A percentile compares a stretch with the other conserved stretches of the same genome.
These are phyloP conservation scores for Physcomitrium patens DNA, from an alignment of 225 moss, liverwort and hornwort genomes.

Conservation along the genomic window DNA sequence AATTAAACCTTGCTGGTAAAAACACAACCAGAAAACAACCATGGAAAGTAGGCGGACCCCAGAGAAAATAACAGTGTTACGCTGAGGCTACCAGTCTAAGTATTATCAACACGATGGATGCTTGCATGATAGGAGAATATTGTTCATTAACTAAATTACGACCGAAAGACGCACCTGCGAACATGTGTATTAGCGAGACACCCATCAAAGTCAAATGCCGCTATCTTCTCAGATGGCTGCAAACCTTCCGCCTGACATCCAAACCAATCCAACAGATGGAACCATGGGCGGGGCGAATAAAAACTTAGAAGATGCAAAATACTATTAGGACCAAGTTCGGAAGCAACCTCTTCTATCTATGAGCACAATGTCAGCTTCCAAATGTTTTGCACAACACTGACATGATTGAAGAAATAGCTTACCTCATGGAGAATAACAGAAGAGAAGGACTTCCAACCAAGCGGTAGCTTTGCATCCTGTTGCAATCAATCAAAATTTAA, in stretches of 20 bases:
- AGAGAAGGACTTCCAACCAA: slow-evolving; percentile 82
- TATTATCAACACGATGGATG: not conserved
- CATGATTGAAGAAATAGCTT: slow-evolving; percentile 20
- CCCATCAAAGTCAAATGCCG: slow-evolving; percentile 97
- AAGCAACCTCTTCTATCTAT: slow-evolving; percentile 2
- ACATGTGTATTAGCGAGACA: slow-evolving; percentile 81
- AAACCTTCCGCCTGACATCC: slow-evolving; percentile 62
- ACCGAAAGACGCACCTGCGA: slow-evolving; percentile 48
- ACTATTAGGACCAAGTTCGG: not conserved
- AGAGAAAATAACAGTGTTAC: not conserved
- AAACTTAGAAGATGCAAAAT: slow-evolving; percentile 22
- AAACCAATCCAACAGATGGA: slow-evolving; percentile 18
- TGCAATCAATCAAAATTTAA: slow-evolving; percentile 32
- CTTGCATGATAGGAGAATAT: not conserved
- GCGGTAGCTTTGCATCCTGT: slow-evolving; percentile 68
- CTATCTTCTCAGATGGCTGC: slow-evolving; percentile 82
- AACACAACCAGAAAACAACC: not conserved
- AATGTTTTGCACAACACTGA: not conserved
- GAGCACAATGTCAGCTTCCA: slow-evolving; percentile 3
- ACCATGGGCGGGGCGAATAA: slow-evolving; percentile 11
- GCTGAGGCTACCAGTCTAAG: not conserved
- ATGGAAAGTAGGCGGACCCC: not conserved
- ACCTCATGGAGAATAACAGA: slow-evolving; percentile 78
- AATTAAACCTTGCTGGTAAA: not conserved
- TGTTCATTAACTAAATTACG: slow-evolving; percentile 19